Evolutionary conservation across 2,329 filamentous ascomycete species (phyloP), one percentile per base, ranked within the genome.

Genomic region (Elsinoe australis): DNA sequence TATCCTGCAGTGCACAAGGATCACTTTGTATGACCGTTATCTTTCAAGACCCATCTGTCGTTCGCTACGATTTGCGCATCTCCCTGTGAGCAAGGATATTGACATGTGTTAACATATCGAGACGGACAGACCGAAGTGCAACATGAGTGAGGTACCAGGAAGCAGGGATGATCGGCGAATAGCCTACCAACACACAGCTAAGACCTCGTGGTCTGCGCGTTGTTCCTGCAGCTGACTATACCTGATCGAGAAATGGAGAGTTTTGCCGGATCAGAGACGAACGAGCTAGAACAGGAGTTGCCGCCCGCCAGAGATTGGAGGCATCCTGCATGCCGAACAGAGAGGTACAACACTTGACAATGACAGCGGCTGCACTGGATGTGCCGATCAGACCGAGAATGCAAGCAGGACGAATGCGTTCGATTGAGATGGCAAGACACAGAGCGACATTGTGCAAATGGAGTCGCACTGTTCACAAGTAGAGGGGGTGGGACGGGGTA

Each of bases 141-240:
- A n/a, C n/a, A n/a, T n/a, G n/a, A 22, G 3, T 5, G 18, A 17
- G 18, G 12, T 29, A 12, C 26, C 35, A 12, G 21, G 21, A n/a
- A 19, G 15, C 14, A 39, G 35, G 9, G 35, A 44, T 15, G 24
- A 44, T 19, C n/a, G 39, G 26, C 15, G n/a, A 15, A 17, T 31
- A 31, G 39, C 39, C 7, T 8, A 29, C 39, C 24, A 44, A 31
- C n/a, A 44, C 9, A 14, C 19, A n/a, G 15, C 12, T 22, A 31
- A 29, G 26, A 44, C 39, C 39, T 44, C 39, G 39, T 44, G 39
- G 39, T 29, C 26, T 15, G 26, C 22, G 12, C 14, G 12, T 26
- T 39, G 39, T 44, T 44, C 39, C 39, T 44, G 39, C 39, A 44
- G 29, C 22, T 29, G 39, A 15, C 39, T 44, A 29, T 6, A 44